Evolutionary conservation across 73 alveolate species (phyloP).

Genomic region (Paramecium primaurelia): DNA sequence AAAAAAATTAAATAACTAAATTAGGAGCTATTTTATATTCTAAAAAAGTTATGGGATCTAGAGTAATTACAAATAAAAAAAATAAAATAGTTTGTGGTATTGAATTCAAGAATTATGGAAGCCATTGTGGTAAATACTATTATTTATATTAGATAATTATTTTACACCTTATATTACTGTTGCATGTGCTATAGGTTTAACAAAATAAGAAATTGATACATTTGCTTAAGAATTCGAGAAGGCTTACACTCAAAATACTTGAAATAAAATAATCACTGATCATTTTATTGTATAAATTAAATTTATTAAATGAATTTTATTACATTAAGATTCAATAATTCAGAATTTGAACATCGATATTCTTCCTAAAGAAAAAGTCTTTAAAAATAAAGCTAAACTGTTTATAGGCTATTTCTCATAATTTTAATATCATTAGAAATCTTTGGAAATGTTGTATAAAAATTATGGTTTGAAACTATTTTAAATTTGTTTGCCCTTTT

Average conservation of each 20-base stretch:
- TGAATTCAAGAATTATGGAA: conserved; percentile 87
- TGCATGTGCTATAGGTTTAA: conserved; percentile 96
- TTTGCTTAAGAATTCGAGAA: conserved; percentile 57
- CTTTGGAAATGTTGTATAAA: background rate
- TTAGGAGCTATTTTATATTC: conserved; percentile 77
- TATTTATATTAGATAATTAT: conserved; percentile 59
- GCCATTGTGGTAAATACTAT: conserved; percentile 64
- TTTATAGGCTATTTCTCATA: background rate
- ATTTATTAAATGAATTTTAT: background rate
- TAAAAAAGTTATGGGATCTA: conserved; percentile 85
- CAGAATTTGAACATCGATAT: background rate
- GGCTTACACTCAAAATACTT: background rate
- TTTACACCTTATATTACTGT: conserved; percentile 87
- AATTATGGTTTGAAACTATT: background rate
- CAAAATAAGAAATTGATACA: conserved; percentile 80
- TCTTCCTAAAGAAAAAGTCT: background rate
- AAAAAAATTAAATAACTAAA: conserved; percentile 63
- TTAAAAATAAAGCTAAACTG: background rate
- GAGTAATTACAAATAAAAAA: conserved; percentile 68
- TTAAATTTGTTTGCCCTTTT: background rate
- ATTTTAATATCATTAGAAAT: background rate
- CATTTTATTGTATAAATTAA: background rate
- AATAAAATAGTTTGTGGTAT: conserved; percentile 77
- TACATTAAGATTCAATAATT: background rate
- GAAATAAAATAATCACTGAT: background rate